Evolutionary conservation across 352 stramenopile genomes (phyloP).

Genomic region (Globisporangium okanoganense): DNA sequence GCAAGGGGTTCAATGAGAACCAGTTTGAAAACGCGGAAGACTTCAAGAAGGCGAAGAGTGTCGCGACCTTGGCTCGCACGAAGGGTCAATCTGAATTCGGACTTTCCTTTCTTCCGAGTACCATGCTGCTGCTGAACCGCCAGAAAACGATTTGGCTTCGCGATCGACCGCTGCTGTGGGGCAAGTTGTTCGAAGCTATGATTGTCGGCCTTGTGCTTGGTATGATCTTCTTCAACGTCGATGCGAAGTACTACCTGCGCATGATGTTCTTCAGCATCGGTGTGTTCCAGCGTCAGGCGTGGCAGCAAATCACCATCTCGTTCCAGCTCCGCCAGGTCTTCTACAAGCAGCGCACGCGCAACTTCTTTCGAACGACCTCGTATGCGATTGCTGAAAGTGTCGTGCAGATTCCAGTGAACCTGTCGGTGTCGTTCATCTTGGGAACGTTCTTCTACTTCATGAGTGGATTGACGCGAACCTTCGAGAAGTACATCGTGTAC

Average conservation of each 20-base stretch:
- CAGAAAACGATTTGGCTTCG: slow-evolving; percentile 69
- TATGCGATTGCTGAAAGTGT: slow-evolving; percentile 59
- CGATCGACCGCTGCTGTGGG: slow-evolving; percentile 54
- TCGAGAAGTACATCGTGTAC: slow-evolving; percentile 49
- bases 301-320: slow-evolving; percentile 62
- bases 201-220: slow-evolving; percentile 80
- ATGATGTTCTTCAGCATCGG: slow-evolving; percentile 69
- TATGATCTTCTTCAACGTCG: slow-evolving; percentile 61
- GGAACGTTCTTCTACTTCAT: slow-evolving; percentile 50
- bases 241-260: slow-evolving; percentile 50
- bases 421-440: slow-evolving; percentile 7
- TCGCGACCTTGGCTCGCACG: slow-evolving; percentile 38
- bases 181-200: slow-evolving; percentile 54
- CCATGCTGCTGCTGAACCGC: slow-evolving; percentile 45
- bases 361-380: slow-evolving; percentile 86
- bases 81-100: slow-evolving; percentile 54
- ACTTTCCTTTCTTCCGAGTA: slow-evolving; percentile 25
- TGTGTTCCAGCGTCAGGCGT: slow-evolving; percentile 71
- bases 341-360: slow-evolving; percentile 83
- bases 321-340: slow-evolving; percentile 77
- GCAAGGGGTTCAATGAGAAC: slow-evolving; percentile 49
- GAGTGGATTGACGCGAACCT: slow-evolving; percentile 41
- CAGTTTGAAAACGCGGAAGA: slow-evolving; percentile 56
- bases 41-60: slow-evolving; percentile 52
- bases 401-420: slow-evolving; percentile 12